Evolutionary conservation across 768 basidiomycete species (phyloP), one percentile per base, ranked within the genome.

Genomic region (Mycena haematopus): DNA sequence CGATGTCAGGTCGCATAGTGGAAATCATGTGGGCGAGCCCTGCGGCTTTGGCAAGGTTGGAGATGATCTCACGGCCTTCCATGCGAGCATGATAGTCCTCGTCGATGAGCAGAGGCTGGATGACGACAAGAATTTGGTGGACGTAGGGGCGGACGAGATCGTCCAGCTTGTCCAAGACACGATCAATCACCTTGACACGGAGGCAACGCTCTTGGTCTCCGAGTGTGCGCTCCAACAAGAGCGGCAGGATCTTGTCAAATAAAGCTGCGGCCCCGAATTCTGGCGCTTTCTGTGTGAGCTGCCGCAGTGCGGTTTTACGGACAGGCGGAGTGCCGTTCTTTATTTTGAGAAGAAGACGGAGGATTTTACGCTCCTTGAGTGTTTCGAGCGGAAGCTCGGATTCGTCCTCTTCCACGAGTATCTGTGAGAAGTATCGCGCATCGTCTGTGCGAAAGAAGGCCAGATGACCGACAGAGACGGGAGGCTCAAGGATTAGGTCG

Each of bases 21-120:
- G 97, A 99, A 70, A 99, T 99, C 97, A 99, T 99, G 78, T 99
- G 97, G 2, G 97, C 96, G 24, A 99, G 89, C 76, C 97, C 97
- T 31, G 96, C 96, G 17, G 97, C 97, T 77, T 99, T 99, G 35
- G 97, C 94, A 44, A 99, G 80, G 75, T 99, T 99, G 69, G 94
- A 96, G 69, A 99, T 99, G 73, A 99, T 99, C 80, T 99, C 97
- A 31, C 96, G 93, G 67, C 96, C 97, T 79, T 99, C 96, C 40
- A 97, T 95, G 74, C 94, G 92, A 36, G 92, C 91, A 68, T 93
- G 94, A 75, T 93, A 93, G 74, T 99, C 97, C 75, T 98, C 96
- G 75, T 99, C 96, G 71, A 99, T 98, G 72, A 99, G 87, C 6
- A 99, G 84, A 0, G 97, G 97, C 78, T 99, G 95, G 69, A 99